phyloP scores from a whole-genome alignment of 257 asterid species.

The Nicotiana attenuata region DNA sequence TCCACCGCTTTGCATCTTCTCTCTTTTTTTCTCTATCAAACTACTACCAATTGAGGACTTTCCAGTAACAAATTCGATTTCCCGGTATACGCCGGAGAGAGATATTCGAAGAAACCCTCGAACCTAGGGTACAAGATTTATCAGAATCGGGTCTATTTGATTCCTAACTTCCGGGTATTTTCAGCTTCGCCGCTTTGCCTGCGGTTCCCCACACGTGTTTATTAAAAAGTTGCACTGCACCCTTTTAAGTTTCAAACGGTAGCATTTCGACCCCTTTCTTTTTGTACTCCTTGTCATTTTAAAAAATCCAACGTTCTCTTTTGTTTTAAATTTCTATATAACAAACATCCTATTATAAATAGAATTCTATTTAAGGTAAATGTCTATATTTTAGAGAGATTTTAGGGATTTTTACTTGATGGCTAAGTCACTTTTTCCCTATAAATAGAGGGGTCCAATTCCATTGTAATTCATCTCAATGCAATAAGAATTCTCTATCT shows the following conservation, averaged over 20 bases:
- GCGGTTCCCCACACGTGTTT: neutral
- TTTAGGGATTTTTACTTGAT: too few relatives aligned
- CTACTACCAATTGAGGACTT: neutral
- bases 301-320: too few relatives aligned
- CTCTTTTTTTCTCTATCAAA: neutral
- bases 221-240: neutral
- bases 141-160: neutral
- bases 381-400: too few relatives aligned
- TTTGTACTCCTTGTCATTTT: neutral
- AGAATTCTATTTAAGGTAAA: too few relatives aligned
- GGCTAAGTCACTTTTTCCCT: too few relatives aligned
- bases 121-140: neutral
- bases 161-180: neutral
- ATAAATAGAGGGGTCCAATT: too few relatives aligned
- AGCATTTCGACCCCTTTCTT: neutral
- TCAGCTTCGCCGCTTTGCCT: neutral
- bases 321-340: too few relatives aligned
- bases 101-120: neutral
- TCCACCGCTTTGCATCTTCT: conserved; percentile 35
- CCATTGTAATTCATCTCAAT: too few relatives aligned
- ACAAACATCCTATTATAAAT: too few relatives aligned
- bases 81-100: neutral
- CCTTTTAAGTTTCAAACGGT: neutral
- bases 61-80: neutral
- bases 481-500: too few relatives aligned